phyloP scores from a whole-genome alignment of 805 yeast species.

The Sugiyamaella americana region DNA sequence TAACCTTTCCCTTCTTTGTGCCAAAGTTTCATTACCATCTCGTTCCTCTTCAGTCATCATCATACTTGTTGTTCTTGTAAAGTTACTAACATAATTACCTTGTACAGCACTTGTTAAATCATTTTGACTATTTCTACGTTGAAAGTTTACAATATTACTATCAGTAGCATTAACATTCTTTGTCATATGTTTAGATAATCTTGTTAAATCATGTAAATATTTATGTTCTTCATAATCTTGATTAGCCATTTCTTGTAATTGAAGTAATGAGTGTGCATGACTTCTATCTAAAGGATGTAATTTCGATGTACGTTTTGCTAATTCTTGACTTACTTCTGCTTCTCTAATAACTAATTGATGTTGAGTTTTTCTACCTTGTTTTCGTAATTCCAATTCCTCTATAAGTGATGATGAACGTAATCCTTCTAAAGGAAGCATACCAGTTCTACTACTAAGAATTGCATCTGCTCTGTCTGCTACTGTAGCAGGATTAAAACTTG shows the following conservation, averaged over 20 bases:
- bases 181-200: slow-evolving; percentile 22
- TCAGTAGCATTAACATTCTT: slow-evolving; percentile 22
- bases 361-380: slow-evolving; percentile 28
- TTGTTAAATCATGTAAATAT: slow-evolving; percentile 5
- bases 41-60: slow-evolving; percentile 11
- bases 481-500: slow-evolving; percentile 24
- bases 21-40: slow-evolving; percentile 27
- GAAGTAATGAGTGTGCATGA: slow-evolving; percentile 27
- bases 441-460: slow-evolving; percentile 3
- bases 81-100: background rate
- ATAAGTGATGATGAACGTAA: slow-evolving; percentile 30
- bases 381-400: slow-evolving; percentile 34
- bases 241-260: slow-evolving; percentile 28
- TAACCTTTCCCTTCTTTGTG: slow-evolving; percentile 28
- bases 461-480: slow-evolving; percentile 8
- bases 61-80: background rate
- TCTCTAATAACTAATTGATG: slow-evolving; percentile 23
- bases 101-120: background rate
- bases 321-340: slow-evolving; percentile 8
- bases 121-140: background rate
- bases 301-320: slow-evolving; percentile 4
- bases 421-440: slow-evolving; percentile 9
- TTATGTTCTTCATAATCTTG: slow-evolving; percentile 25
- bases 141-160: slow-evolving; percentile 21
- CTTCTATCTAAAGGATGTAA: slow-evolving; percentile 27